Percentiles rank a stretch among this genome's conserved stretches.
These are phyloP conservation scores for Parathielavia hyrcaniae DNA, from an alignment of 495 filamentous ascomycete species.

Conservation along the genomic window DNA sequence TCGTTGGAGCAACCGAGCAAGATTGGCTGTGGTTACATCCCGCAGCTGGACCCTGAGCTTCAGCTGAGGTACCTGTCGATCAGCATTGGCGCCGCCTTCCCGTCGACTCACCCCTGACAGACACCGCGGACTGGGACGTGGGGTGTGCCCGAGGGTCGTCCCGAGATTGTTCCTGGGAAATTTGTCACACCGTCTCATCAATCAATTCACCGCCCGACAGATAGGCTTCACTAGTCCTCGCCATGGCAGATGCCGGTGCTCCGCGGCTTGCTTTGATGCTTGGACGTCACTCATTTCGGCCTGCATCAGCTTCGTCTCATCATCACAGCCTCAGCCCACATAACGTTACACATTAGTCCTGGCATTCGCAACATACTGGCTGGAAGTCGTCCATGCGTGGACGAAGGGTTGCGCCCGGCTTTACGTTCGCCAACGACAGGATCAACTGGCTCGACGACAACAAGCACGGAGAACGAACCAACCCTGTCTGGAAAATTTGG, in stretches of 20 bases:
- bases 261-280: neutral
- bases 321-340: neutral
- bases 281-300: constrained; percentile 12
- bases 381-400: too few relatives aligned
- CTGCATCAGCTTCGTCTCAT: constrained; percentile 22
- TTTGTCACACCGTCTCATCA: too few relatives aligned
- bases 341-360: neutral
- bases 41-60: neutral
- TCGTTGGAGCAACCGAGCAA: neutral
- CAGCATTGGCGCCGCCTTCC: too few relatives aligned
- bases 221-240: too few relatives aligned
- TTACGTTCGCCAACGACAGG: too few relatives aligned
- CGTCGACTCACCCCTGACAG: too few relatives aligned
- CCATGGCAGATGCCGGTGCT: neutral
- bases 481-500: neutral
- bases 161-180: too few relatives aligned
- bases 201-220: too few relatives aligned
- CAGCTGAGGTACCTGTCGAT: neutral
- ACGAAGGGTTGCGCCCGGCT: too few relatives aligned
- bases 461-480: neutral
- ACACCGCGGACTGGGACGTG: too few relatives aligned
- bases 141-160: too few relatives aligned
- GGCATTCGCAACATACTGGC: neutral
- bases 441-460: too few relatives aligned
- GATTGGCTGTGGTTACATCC: constrained; percentile 6